Percentiles rank a stretch among this genome's conserved stretches.
Conservation (phyloP, 1,284 basidiomycete genomes). For the Puccinia brachypodii region DNA sequence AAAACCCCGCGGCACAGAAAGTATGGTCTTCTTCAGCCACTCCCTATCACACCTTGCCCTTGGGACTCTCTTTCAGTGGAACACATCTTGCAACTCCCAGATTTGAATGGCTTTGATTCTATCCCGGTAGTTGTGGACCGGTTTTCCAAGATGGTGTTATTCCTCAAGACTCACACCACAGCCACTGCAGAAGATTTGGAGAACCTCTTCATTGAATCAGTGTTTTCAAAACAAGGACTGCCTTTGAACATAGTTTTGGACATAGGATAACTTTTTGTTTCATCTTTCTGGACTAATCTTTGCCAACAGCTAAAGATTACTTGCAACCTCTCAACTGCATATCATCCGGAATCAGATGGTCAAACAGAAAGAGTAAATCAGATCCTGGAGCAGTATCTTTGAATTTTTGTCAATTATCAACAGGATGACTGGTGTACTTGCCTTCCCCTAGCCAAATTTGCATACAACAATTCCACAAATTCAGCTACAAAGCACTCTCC, state of each 20-base stretch:
- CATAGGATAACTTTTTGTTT: neutral
- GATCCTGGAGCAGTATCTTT: neutral
- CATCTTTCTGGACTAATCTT: neutral
- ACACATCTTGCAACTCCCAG: neutral
- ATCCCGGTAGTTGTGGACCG: neutral
- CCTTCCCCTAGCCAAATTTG: slow-evolving; percentile 6
- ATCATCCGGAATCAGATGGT: slow-evolving; percentile 1
- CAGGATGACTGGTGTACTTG: neutral
- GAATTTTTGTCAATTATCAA: slow-evolving; percentile 2
- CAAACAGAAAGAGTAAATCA: slow-evolving; percentile 15
- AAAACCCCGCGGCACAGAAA: neutral
- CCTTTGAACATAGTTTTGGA: neutral
- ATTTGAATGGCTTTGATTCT: neutral
- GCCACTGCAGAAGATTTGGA: neutral
- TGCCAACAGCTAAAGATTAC: neutral
- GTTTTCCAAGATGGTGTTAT: neutral
- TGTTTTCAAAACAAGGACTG: neutral
- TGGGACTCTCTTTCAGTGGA: neutral
- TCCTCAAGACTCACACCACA: neutral
- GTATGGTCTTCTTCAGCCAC: neutral
- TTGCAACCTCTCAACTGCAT: neutral
- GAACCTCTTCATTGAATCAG: neutral
- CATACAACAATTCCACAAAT: slow-evolving; percentile 2
- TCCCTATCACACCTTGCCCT: neutral
- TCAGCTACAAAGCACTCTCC: neutral